Conservation (phyloP, 257 asterid genomes). For the Fraxinus americana region DNA sequence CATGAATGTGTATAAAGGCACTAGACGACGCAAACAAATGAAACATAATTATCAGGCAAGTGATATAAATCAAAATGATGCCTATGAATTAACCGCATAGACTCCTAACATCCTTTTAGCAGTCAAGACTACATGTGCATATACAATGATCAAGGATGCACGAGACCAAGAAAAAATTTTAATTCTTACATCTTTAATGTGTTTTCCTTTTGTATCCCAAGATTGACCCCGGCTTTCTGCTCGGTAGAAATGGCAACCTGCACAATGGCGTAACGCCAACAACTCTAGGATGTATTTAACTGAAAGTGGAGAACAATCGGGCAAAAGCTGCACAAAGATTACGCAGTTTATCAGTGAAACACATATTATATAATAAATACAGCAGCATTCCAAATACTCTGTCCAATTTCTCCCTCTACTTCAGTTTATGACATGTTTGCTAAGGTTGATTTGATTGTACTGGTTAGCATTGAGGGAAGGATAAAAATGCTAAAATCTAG, state of each 20-base stretch:
- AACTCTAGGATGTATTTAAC: slow-evolving; percentile 68
- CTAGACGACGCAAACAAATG: neutral
- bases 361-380: neutral
- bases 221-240: slow-evolving; percentile 79
- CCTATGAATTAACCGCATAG: neutral
- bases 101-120: neutral
- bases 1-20: neutral
- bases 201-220: slow-evolving; percentile 86
- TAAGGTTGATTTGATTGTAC: neutral
- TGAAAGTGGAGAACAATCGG: slow-evolving; percentile 88
- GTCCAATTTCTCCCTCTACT: neutral
- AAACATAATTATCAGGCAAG: slow-evolving; percentile 3
- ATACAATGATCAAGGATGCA: neutral
- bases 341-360: slow-evolving; percentile 15
- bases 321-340: slow-evolving; percentile 68
- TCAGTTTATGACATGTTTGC: neutral
- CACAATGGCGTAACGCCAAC: slow-evolving; percentile 67
- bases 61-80: neutral
- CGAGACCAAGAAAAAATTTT: slow-evolving; percentile 5
- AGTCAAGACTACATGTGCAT: neutral
- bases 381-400: neutral
- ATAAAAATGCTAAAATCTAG: neutral
- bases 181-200: slow-evolving; percentile 70
- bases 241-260: slow-evolving; percentile 87
- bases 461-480: neutral